phyloP scores from a whole-genome alignment of 192 early-diverging fungal species.

The Dissophora globulifera region DNA sequence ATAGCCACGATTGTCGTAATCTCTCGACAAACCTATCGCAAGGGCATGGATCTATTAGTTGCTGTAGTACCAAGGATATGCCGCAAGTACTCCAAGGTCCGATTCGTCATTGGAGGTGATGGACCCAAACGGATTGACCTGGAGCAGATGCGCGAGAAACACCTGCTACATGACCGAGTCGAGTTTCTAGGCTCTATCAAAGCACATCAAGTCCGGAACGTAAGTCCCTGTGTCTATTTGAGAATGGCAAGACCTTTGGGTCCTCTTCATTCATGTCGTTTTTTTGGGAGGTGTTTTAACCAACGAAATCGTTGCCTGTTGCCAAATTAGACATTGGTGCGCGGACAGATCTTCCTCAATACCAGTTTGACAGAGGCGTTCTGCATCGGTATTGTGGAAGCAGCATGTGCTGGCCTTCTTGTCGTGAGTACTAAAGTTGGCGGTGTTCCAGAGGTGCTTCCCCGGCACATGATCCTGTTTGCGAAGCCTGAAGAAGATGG shows the following conservation, averaged over 20 bases:
- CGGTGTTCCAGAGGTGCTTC: slow-evolving; percentile 96
- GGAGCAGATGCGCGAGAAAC: slow-evolving; percentile 96
- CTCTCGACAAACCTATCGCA: slow-evolving; percentile 92
- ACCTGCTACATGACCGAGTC: slow-evolving; percentile 93
- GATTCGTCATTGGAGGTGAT: slow-evolving; percentile 97
- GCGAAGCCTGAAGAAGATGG: slow-evolving; percentile 87
- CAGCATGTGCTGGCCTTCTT: slow-evolving; percentile 90
- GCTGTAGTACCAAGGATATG: slow-evolving; percentile 94
- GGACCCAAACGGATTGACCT: slow-evolving; percentile 96
- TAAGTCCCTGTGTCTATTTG: no score
- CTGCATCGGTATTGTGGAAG: slow-evolving; percentile 98
- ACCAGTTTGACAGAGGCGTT: slow-evolving; percentile 98
- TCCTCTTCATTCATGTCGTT: no score
- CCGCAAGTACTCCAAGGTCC: slow-evolving; percentile 75
- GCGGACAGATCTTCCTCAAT: slow-evolving; percentile 97
- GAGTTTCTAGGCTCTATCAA: slow-evolving; percentile 85
- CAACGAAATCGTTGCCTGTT: no score
- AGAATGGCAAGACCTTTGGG: no score
- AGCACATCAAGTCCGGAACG: slow-evolving; percentile 85
- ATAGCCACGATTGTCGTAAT: slow-evolving; percentile 94
- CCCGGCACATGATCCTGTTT: slow-evolving; percentile 92
- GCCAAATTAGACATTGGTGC: slow-evolving; percentile 68
- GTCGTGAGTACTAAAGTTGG: slow-evolving; percentile 98
- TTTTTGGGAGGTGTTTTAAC: no score
- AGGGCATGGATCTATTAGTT: slow-evolving; percentile 94